phyloP scores from a whole-genome alignment of 2,329 filamentous ascomycete species.

The Fusarium stilboides region DNA sequence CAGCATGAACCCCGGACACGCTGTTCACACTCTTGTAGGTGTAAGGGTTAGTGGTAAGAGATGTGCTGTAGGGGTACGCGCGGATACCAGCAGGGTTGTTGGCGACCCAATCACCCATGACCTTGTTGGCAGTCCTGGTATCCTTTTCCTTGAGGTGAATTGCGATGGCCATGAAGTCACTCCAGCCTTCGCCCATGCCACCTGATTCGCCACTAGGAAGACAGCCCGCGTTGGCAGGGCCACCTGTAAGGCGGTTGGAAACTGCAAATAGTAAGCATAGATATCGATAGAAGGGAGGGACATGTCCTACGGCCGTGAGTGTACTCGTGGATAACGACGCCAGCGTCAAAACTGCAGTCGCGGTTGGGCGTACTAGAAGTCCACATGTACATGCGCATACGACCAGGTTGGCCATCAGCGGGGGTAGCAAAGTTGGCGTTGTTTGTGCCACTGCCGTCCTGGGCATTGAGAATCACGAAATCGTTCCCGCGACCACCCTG shows the following conservation, averaged over 20 bases:
- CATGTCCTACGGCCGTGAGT: constrained; percentile 63
- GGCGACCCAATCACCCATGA: constrained; percentile 66
- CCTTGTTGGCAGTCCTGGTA: constrained; percentile 62
- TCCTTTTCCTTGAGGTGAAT: constrained; percentile 63
- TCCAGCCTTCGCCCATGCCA: constrained; percentile 73
- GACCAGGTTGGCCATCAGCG: constrained; percentile 64
- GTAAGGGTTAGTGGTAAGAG: constrained; percentile 64
- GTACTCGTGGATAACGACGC: constrained; percentile 73
- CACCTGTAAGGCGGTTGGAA: constrained; percentile 72
- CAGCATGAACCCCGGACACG: constrained; percentile 59
- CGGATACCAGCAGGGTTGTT: constrained; percentile 63
- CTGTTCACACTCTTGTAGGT: constrained; percentile 63
- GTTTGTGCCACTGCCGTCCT: constrained; percentile 69
- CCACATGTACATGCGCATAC: constrained; percentile 75
- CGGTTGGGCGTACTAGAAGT: constrained; percentile 62
- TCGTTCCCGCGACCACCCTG: constrained; percentile 67
- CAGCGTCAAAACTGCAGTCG: constrained; percentile 71
- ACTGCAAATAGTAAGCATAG: constrained; percentile 51
- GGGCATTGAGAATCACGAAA: constrained; percentile 69
- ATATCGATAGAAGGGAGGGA: constrained; percentile 8
- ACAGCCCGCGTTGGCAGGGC: constrained; percentile 67
- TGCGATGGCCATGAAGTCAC: constrained; percentile 69
- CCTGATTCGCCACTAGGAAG: constrained; percentile 63
- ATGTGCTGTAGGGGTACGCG: constrained; percentile 66
- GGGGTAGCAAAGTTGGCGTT: constrained; percentile 73